Evolutionary conservation across 345 rosid species (phyloP), one percentile per base, ranked within the genome.

Genomic region (Camelina sativa): DNA sequence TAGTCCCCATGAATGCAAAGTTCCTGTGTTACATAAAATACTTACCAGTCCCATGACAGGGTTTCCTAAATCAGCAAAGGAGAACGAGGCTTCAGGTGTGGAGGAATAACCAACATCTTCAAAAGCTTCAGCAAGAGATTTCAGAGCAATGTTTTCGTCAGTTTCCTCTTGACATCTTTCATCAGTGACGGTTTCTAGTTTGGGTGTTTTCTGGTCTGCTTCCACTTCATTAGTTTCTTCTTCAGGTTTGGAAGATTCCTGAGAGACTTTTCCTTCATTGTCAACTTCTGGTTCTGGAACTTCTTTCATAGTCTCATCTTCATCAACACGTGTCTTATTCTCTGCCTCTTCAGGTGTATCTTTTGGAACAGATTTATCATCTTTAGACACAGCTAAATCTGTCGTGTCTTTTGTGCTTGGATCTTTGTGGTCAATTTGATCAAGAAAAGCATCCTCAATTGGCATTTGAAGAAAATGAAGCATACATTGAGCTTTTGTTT

Each of bases 391-490:
- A 73, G 66, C 47, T 46, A 79, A 62, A 68, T 83, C 84, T 55
- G 84, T 69, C 65, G 73, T 65, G 76, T 89, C 96, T 80, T 80
- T 89, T 20, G 83, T 71, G 54, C 20, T 64, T n/a, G 66, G 80
- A 76, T 82, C 84, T 61, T 62, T 75, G 68, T 80, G 76, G 75
- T 75, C 88, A 65, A 69, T 82, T 69, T 56, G 63, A 55, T 92
- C 87, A 72, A 85, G 78, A 85, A 95, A 91, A 12, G 75, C 75
- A 87, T 92, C 99, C 84, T 88, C 96, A 67, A 92, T 91, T 44
- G 99, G 99, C 98, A 96, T 92, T 80, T 92, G 97, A 75, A 96
- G 83, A 82, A 96, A 96, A 82, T 96, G 98, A 83, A 96, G 85
- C 74, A 96, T 96, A 79, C 99, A 96, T 70, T 96, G 96, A 81